Base-by-base conservation (phyloP, 768 basidiomycete genomes). In the Boletus tomentosulus region DNA sequence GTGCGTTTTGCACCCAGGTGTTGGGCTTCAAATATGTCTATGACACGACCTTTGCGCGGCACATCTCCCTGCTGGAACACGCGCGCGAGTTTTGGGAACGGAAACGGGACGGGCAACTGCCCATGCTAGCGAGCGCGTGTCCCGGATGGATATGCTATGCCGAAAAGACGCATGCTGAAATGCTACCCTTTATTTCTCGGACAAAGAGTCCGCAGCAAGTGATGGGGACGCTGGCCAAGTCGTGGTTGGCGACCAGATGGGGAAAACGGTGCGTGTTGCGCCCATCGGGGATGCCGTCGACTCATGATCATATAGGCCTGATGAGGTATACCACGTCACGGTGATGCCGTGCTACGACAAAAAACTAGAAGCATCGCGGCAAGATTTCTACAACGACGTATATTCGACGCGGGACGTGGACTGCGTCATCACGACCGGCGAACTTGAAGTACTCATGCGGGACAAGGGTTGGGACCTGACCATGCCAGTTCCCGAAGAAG, bases 331-430 rank as follows among this genome's bases (percentile, higher is more conserved):
- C 66, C 97, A 99, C 64, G 93, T 98, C 50, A 81, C 92, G 0
- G 94, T 98, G 48, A 98, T 98, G 95, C 96, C 97, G 0, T 99
- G 97, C 71, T 98, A 98, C 71, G 97, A 99, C 79, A 98, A 98
- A 74, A 99, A 99, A 67, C 84, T 99, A 15, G 97, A 99, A 72
- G 97, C 97, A 0, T 98, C 95, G 9, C 81, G 97, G 27, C 82
- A 85, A 45, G 95, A 99, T 66, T 99, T 98, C 66, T 92, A 92
- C 66, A 84, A 86, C 57, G 85, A 87, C 8, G 60, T 81, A 2
- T 87, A 92, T 70, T 77, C 86, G 37, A 93, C 92, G 10, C 78
- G 95, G 51, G 96, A 98, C 61, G 92, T 98, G 43, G 97, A 98
- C 71, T 97, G 95, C 66, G 97, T 99, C 25, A 82, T 98, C 57